These are phyloP conservation scores for Sungouiozyma ichnusensis DNA, from an alignment of 805 yeast species.

Conservation along the genomic window DNA sequence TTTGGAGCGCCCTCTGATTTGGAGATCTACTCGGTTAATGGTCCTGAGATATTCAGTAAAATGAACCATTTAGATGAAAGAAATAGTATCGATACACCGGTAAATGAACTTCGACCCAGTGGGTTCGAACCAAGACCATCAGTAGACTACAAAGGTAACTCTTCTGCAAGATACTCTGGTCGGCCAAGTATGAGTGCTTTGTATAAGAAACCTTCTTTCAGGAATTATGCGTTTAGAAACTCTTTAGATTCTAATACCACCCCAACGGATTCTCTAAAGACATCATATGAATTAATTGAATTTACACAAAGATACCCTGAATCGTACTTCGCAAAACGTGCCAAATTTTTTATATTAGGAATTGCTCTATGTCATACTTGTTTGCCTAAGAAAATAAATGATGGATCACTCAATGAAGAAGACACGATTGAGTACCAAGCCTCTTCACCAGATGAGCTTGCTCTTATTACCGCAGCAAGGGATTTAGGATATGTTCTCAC, in stretches of 20 bases:
- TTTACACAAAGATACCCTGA: conserved; percentile 67
- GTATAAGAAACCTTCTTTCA: conserved; percentile 6
- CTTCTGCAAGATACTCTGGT: conserved; percentile 35
- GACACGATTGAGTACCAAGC: conserved; percentile 73
- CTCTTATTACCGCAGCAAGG: conserved; percentile 86
- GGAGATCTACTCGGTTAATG: not conserved
- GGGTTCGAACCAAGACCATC: conserved; percentile 21
- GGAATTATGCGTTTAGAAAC: not conserved
- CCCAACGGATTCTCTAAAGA: conserved; percentile 30
- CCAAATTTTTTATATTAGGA: conserved; percentile 67
- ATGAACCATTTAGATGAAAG: not conserved
- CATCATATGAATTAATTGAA: conserved; percentile 56
- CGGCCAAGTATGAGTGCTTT: conserved; percentile 49
- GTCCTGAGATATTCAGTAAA: not conserved
- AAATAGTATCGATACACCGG: not conserved
- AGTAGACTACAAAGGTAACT: conserved; percentile 34
- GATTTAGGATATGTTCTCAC: conserved; percentile 86
- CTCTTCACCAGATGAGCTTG: conserved; percentile 93
- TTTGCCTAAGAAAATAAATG: conserved; percentile 44
- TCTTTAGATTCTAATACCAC: conserved; percentile 1
- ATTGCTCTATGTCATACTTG: conserved; percentile 88
- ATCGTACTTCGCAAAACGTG: conserved; percentile 56
- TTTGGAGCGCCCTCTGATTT: not conserved
- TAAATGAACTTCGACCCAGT: not conserved
- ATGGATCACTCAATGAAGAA: conserved; percentile 18